A percentile compares a stretch with the other conserved stretches of the same genome.
These are phyloP conservation scores for Eucalyptus marginata DNA, from an alignment of 345 rosid species.

Conservation along the genomic window DNA sequence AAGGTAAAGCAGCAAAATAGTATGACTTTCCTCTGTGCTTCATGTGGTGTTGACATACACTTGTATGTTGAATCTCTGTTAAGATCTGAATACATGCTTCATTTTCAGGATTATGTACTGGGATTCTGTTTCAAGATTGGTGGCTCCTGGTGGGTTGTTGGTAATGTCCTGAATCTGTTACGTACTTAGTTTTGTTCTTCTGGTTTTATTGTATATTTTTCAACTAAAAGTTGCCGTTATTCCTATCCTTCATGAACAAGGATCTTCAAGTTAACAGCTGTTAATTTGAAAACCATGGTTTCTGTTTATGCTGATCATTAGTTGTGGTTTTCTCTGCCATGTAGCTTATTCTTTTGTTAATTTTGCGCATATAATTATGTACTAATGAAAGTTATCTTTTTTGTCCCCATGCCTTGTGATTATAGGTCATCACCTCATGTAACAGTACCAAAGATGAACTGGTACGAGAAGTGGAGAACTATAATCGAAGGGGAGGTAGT, in stretches of 20 bases:
- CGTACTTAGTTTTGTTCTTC: background rate
- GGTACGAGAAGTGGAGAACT: constrained; percentile 62
- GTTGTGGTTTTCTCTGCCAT: background rate
- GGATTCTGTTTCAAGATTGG: constrained; percentile 83
- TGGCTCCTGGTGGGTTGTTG: constrained; percentile 71
- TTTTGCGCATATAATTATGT: background rate
- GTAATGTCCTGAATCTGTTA: constrained; percentile 17
- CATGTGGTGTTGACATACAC: background rate
- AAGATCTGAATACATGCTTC: background rate
- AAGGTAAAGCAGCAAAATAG: constrained; percentile 35
- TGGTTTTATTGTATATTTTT: background rate
- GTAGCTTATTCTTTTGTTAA: background rate
- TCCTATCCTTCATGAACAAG: background rate
- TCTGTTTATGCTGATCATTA: background rate
- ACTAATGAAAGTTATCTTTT: background rate
- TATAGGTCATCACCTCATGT: constrained; percentile 81
- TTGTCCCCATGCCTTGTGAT: background rate
- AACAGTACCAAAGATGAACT: constrained; percentile 85
- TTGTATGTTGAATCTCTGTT: background rate
- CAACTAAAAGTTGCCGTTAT: background rate
- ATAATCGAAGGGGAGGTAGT: constrained; percentile 35
- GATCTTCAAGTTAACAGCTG: background rate
- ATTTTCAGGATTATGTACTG: constrained; percentile 77
- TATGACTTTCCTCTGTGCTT: background rate
- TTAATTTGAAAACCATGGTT: background rate